Evolutionary conservation across 306 rosid genomes (phyloP), one percentile per base, ranked within the genome.

Genomic region (Begonia loranthoides): DNA sequence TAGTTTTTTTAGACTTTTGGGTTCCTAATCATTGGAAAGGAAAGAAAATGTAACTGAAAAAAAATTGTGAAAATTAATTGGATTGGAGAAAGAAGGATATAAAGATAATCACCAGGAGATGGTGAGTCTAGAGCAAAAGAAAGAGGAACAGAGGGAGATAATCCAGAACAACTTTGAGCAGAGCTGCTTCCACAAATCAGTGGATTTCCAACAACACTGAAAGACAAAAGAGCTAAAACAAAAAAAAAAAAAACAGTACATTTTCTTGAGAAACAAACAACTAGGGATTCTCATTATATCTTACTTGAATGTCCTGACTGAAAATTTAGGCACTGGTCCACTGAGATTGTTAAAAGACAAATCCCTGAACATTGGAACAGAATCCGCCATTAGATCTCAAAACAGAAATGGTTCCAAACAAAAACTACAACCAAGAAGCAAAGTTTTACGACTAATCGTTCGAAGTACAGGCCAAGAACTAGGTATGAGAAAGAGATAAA

Each of bases 271-370:
- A 33, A 56, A 21, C 52, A 52, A 22, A 50, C 2, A 57, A 2
- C 22, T 24, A 45, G 46, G 48, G 12, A 15, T 17, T 14, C 45
- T 36, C 56, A 51, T 71, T n/a, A 36, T 6, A 58, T 12, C 76
- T 65, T 80, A 84, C 97, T 85, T 85, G 81, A 89, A 82, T 40
- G 97, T 71, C 69, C 90, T 85, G 57, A 95, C 87, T 49, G 90
- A 90, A 62, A 74, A 77, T 74, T 82, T 87, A 44, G 95, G 95
- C 62, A 89, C 76, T 59, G 95, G 87, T 70, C 95, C 95, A 70
- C 85, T 79, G 41, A 89, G 95, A 82, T 89, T 85, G 78, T 89
- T 89, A 70, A 61, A 89, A 64, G 97, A 89, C 77, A 89, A 78
- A 79, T 89, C 97, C 84, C 97, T 89, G 94, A 46, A 69, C 21